These are phyloP conservation scores for Crithidia bombi DNA, from an alignment of 208 protist genomes.

Conservation along the genomic window DNA sequence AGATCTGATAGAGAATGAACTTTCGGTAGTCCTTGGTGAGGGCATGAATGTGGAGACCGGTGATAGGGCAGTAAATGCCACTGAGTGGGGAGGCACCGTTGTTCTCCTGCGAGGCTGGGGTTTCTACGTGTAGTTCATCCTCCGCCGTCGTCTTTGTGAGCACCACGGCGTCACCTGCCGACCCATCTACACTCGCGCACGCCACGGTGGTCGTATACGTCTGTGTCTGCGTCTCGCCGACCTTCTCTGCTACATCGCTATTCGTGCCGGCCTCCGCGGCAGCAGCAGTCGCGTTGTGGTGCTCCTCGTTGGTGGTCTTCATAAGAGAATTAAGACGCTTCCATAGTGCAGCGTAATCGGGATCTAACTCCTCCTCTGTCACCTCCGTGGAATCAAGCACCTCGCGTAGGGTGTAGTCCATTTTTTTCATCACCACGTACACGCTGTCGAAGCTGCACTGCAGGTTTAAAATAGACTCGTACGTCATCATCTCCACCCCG, in stretches of 20 bases:
- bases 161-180: background rate
- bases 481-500: conserved; percentile 69
- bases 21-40: conserved; percentile 96
- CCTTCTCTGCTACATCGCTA: background rate
- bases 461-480: conserved; percentile 59
- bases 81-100: conserved; percentile 12
- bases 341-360: conserved; percentile 16
- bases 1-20: conserved; percentile 97
- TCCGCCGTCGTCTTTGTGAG: background rate
- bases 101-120: background rate
- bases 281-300: too few species aligned
- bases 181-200: background rate
- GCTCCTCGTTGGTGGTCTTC: background rate
- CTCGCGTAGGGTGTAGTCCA: conserved; percentile 88
- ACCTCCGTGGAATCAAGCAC: conserved; percentile 72
- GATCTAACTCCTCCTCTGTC: conserved; percentile 30
- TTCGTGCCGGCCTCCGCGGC: background rate
- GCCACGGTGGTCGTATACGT: background rate
- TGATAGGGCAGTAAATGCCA: conserved; percentile 40
- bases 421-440: conserved; percentile 90
- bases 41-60: conserved; percentile 79
- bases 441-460: conserved; percentile 77
- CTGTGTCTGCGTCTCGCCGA: too few species aligned
- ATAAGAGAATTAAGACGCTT: conserved; percentile 3
- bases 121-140: conserved; percentile 3